A percentile compares a stretch with the other conserved stretches of the same genome.
Evolutionary conservation across 2,329 filamentous ascomycete genomes (phyloP).

Genomic region (Colletotrichum kahawae): DNA sequence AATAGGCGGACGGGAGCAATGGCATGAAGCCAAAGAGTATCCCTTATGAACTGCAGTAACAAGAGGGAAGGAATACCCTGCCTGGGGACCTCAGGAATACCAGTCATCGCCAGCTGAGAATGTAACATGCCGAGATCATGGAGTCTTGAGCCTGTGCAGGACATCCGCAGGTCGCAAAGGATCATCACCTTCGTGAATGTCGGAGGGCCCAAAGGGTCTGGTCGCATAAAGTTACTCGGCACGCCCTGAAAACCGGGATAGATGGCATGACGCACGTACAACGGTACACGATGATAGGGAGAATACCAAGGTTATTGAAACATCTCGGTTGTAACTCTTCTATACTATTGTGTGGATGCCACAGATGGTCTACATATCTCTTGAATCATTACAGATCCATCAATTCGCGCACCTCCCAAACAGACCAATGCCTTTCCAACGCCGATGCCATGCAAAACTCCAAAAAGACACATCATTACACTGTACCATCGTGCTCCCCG

Average conservation of each 20-base stretch:
- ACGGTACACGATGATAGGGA: background rate
- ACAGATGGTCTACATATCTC: background rate
- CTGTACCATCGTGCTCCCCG: background rate
- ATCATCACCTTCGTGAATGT: background rate
- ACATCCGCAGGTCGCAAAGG: background rate
- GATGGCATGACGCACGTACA: background rate
- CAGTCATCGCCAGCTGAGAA: background rate
- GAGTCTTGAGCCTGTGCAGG: background rate
- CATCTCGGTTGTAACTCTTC: background rate
- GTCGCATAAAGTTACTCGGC: background rate
- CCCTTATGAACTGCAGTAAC: background rate
- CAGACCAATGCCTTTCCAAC: background rate
- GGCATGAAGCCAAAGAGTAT: background rate
- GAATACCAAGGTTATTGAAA: background rate
- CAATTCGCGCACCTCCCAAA: background rate
- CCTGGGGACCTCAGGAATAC: background rate
- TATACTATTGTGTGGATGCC: background rate
- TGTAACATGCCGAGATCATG: background rate
- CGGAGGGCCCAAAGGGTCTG: background rate
- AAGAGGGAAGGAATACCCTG: background rate
- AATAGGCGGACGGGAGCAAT: background rate
- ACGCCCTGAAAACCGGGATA: background rate
- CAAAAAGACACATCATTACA: background rate
- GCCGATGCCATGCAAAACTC: conserved; percentile 20
- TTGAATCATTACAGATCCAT: background rate